phyloP scores from a whole-genome alignment of 78 protist species.

The Emiliania huxleyi region DNA sequence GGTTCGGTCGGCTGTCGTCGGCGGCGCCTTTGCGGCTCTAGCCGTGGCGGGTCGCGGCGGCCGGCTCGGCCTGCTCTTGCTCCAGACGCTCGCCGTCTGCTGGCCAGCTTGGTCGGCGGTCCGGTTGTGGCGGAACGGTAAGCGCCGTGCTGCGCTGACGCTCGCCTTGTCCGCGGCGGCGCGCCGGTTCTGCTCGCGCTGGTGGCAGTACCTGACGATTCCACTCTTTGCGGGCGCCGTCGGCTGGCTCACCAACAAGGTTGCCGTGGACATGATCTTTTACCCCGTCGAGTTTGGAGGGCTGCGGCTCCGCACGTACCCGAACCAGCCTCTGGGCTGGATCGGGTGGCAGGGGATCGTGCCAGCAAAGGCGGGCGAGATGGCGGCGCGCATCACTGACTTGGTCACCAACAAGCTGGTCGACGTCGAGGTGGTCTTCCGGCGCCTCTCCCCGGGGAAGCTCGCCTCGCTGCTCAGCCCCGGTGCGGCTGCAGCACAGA shows the following conservation, averaged over 20 bases:
- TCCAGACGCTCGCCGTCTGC: not conserved
- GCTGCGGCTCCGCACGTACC: not conserved
- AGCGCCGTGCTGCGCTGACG: not conserved
- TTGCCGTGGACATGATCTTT: constrained; percentile 37
- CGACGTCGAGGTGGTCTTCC: not conserved
- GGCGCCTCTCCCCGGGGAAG: not conserved
- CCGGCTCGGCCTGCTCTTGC: too few relatives aligned
- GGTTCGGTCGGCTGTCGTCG: too few relatives aligned
- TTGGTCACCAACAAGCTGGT: constrained; percentile 18
- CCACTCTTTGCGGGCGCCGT: constrained; percentile 25
- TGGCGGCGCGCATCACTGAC: constrained; percentile 26
- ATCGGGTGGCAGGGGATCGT: constrained; percentile 46
- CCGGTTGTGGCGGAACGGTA: not conserved
- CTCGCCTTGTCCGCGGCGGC: not conserved
- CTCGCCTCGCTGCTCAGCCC: not conserved
- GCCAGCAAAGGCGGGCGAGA: constrained; percentile 11
- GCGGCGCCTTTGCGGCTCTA: too few relatives aligned
- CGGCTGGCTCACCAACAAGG: constrained; percentile 40
- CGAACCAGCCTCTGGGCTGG: constrained; percentile 7
- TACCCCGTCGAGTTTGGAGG: constrained; percentile 22
- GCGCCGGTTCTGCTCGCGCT: not conserved
- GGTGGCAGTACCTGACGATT: constrained; percentile 28
- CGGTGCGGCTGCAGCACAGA: too few relatives aligned
- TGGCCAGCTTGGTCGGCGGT: not conserved
- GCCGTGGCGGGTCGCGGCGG: too few relatives aligned